Conservation (phyloP, 1,284 basidiomycete species). For the Ceratobasidium sp. region DNA sequence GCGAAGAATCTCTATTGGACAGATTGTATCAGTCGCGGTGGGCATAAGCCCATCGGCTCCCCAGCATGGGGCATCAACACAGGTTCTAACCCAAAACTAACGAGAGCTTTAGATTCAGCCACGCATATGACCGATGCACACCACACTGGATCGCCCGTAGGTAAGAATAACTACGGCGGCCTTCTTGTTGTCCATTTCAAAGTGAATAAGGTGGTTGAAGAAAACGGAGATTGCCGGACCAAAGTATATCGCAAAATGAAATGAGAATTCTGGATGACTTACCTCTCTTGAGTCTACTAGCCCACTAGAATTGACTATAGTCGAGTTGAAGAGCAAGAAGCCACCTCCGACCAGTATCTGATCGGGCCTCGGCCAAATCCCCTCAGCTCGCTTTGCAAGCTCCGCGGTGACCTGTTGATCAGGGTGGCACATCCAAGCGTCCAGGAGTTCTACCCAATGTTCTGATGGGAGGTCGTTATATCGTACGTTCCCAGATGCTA, state of each 20-base stretch:
- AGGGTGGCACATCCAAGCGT: conserved; percentile 97
- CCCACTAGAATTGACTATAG: conserved; percentile 63
- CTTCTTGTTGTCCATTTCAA: conserved; percentile 80
- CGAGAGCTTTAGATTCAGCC: conserved; percentile 47
- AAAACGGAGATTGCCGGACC: neutral
- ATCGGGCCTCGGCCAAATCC: conserved; percentile 76
- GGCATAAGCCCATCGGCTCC: conserved; percentile 44
- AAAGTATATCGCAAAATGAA: conserved; percentile 35
- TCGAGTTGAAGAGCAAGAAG: conserved; percentile 77
- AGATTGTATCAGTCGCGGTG: conserved; percentile 84
- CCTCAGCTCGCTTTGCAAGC: conserved; percentile 66
- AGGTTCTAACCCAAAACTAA: conserved; percentile 47
- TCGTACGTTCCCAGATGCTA: conserved; percentile 41
- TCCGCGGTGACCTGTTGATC: conserved; percentile 81
- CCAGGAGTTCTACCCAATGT: conserved; percentile 95
- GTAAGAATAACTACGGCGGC: conserved; percentile 73
- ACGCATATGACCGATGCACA: conserved; percentile 21
- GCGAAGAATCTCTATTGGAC: conserved; percentile 71
- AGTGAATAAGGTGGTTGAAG: conserved; percentile 8
- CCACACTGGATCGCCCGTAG: conserved; percentile 59
- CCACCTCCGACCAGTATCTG: conserved; percentile 83
- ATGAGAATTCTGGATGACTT: conserved; percentile 50
- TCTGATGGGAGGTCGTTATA: conserved; percentile 91
- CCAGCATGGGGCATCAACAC: conserved; percentile 17
- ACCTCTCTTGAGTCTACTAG: conserved; percentile 61